Evolutionary conservation across 805 yeast genomes (phyloP), one percentile per base, ranked within the genome.

Genomic region (Kazachstania martiniae): DNA sequence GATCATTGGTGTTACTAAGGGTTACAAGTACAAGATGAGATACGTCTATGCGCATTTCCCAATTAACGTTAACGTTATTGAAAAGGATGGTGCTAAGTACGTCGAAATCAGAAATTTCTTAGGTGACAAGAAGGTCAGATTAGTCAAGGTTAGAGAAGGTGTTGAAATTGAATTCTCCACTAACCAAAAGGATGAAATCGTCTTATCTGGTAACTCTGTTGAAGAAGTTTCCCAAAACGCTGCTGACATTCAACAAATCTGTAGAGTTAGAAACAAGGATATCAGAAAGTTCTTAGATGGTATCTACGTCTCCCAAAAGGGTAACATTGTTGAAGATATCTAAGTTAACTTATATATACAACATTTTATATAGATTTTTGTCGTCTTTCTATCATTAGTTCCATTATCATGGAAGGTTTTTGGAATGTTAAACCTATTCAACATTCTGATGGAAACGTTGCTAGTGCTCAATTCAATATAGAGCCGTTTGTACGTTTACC

Each of bases 31-130:
- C 89, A 91, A 91, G 83, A 81, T 89, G 95, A 85, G 96, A 77
- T 86, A 85, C 67, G 97, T 89, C 47, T 91, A 89, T 65, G 98
- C 97, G 78, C 97, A 91, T 83, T 89, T 89, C 94, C 98, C 97
- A 66, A 91, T 91, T 72, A 89, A 91, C 71, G 95, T 91, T 53
- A 89, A 87, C 75, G 65, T 86, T 51, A 63, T 82, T 62, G 84
- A 81, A 49, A 70, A 73, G 58, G 87, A 89, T 39, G 84, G 82
- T 52, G 56, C 62, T 33, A 66, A 72, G 46, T 74, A 59, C 59
- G 81, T 87, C 56, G 97, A 91, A 75, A 87, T 91, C 75, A 87
- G 97, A 83, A 89, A 89, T 76, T 89, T 84, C 80, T 79, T 89
- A 71, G 97, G 97, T 72, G 97, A 91, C 76, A 91, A 86, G 81